Base-by-base conservation (phyloP, 2,329 filamentous ascomycete genomes). In the Fusarium coicis region DNA sequence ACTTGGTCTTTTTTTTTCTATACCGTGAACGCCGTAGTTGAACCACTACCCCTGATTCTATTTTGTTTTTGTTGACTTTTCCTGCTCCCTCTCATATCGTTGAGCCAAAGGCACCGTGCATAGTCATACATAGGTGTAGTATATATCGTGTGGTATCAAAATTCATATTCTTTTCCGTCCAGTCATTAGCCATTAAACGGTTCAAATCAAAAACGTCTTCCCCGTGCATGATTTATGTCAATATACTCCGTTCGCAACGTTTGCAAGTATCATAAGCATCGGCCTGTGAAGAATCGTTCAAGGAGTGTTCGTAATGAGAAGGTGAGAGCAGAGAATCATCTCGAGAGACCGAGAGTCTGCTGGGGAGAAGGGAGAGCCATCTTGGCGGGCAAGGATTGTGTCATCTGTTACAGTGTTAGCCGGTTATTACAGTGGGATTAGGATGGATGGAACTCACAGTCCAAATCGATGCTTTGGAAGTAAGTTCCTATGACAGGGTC, bases 381-480 rank as follows among this genome's bases (percentile, higher is more conserved):
- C 85, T 64, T 87, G 86, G 40, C 87, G 87, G 42, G 83, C 73
- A 43, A 80, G 76, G 19, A 83, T 79, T 2, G 78, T 77, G 32
- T 84, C 80, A 54, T 80, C 81, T 82, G 23, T 32, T 11, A 10
- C 12, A 4, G 37, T 21, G 16, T 3, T 49, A 54, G 68, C 49
- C 72, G 39, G 52, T 11, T 23, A 26, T 49, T 18, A 23, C 32
- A 28, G 19, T 16, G 16, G 34, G 11, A 9, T n/a, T 23, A 47
- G 32, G 19, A 39, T 5, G 14, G 23, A 10, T 19, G n/a, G 40
- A 18, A 84, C 88, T 83, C 81, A 91, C 90, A 88, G 62, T 87
- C 88, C 3, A 92, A 80, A 65, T 88, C 85, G 39, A 92, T 81
- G 36, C 83, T 82, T 55, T 88, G 82, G 74, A 91, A 92, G 70